Conservation (phyloP, 1,139 yeast species). For the Petasospora rhodanensis region DNA sequence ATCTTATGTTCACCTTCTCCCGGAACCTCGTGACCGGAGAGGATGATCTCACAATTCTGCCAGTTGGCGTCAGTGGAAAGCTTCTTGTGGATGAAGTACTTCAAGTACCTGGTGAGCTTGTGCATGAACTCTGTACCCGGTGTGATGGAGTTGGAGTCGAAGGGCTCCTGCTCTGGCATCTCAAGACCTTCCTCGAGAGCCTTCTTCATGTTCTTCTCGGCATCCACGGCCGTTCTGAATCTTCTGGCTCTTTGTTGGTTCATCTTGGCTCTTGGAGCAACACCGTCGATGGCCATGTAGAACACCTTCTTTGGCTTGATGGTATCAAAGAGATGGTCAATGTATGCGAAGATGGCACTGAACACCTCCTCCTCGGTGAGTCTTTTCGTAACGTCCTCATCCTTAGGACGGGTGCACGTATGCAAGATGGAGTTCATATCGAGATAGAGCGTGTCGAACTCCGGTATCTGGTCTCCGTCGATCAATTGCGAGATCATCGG, state of each 20-base stretch:
- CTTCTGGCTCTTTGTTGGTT: conserved; percentile 98
- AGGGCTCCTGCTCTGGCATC: conserved; percentile 52
- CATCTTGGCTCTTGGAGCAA: conserved; percentile 99
- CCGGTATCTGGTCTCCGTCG: conserved; percentile 83
- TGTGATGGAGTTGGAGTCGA: conserved; percentile 93
- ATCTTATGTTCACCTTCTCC: conserved; percentile 99
- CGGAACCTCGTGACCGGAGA: conserved; percentile 97
- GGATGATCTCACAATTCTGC: conserved; percentile 77
- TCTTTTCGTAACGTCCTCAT: conserved; percentile 53
- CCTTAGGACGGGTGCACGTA: conserved; percentile 82
- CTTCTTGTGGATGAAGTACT: conserved; percentile 89
- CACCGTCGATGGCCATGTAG: conserved; percentile 99
- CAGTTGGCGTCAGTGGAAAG: conserved; percentile 87
- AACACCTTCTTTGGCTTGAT: conserved; percentile 84
- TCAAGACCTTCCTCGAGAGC: conserved; percentile 45
- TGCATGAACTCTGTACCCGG: conserved; percentile 99
- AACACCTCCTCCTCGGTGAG: conserved; percentile 90
- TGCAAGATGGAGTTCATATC: conserved; percentile 98
- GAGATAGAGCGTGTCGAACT: conserved; percentile 88
- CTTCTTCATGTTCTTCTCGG: conserved; percentile 61
- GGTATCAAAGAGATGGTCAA: conserved; percentile 85
- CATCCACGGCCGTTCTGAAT: conserved; percentile 92
- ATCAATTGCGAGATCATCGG: conserved; percentile 88
- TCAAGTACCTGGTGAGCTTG: conserved; percentile 72
- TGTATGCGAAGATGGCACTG: conserved; percentile 88